Conservation (phyloP, 768 basidiomycete genomes). For the Lyophyllum atratum region DNA sequence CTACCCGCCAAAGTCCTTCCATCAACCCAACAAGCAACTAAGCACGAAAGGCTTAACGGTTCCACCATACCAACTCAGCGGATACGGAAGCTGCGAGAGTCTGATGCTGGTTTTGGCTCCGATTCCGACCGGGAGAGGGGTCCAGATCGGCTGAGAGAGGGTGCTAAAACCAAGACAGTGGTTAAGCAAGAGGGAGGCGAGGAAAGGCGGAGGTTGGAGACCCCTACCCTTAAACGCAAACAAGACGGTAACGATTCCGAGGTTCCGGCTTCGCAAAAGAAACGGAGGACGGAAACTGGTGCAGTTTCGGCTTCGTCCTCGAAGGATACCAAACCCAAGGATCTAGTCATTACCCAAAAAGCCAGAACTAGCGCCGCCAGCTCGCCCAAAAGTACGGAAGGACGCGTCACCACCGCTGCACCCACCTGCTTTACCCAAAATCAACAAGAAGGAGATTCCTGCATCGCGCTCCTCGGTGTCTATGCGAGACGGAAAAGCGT, state of each 20-base stretch:
- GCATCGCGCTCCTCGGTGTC: constrained; percentile 1
- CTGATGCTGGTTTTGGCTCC: constrained; percentile 13
- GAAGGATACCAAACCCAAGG: constrained; percentile 20
- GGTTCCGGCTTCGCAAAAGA: constrained; percentile 33
- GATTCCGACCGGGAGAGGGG: constrained; percentile 25
- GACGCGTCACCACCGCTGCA: constrained; percentile 34
- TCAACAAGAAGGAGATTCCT: constrained; percentile 16
- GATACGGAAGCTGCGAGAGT: constrained; percentile 19
- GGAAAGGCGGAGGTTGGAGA: constrained; percentile 19
- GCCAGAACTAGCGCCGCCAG: constrained; percentile 25
- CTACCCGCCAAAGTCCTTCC: constrained; percentile 36
- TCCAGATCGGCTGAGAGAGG: constrained; percentile 19
- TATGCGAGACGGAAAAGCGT: constrained; percentile 8
- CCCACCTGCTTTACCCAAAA: constrained; percentile 22
- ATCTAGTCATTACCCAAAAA: constrained; percentile 39
- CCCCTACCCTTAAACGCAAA: constrained; percentile 41
- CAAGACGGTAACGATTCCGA: constrained; percentile 36
- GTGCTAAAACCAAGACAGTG: constrained; percentile 6
- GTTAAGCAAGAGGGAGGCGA: constrained; percentile 2
- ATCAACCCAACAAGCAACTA: constrained; percentile 20
- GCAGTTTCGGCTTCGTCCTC: constrained; percentile 15
- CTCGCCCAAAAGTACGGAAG: constrained; percentile 39
- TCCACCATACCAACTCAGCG: constrained; percentile 9
- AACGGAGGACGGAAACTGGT: constrained; percentile 42
- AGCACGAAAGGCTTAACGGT: constrained; percentile 25